Base-by-base conservation (phyloP, 208 protist genomes). In the Trypanosomatidae sp. region DNA sequence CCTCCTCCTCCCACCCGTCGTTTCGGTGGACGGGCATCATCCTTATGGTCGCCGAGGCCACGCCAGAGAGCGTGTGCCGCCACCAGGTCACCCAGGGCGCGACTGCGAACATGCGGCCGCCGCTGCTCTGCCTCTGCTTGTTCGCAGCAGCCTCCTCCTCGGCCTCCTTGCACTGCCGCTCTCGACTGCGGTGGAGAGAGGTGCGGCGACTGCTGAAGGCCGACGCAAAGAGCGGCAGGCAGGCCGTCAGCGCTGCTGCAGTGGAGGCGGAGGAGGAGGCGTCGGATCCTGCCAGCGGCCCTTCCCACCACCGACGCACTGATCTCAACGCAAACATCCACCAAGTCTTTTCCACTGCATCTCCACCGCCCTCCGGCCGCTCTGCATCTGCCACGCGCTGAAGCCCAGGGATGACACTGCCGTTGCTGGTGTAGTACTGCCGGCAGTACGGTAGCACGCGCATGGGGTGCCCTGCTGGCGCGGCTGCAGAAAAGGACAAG, bases 391-490 rank as follows among this genome's bases (percentile, higher is more conserved):
- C 28, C 30, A 33, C 46, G 8, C 69, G 41, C 39, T 64, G 62
- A 28, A 55, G 5, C 17, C 22, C 59, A 59, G 76, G 19, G 36
- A 58, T 68, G 17, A 68, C 62, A 53, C 55, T 71, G 76, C 66
- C 76, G 43, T 75, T 73, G 13, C 52, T 64, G 10, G 58, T 9
- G 79, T 82, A 84, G 67, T 81, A 78, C 71, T 82, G 76, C 17
- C 77, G 76, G 46, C 78, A 84, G 71, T 80, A 81, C 22, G 83
- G 83, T n/a, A 88, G 70, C 66, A 88, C 83, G 19, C 83, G 83
- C 73, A 80, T 58, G 28, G 55, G 53, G 1, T 46, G 41, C 12
- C 39, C 65, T 25, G n/a, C 4, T 13, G 53, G 36, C 8, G 69
- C 58, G 1, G 76, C 36, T n/a, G 56, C 28, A n/a, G 25, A n/a